A percentile compares a stretch with the other conserved stretches of the same genome.
Evolutionary conservation across 78 protist genomes (phyloP).

Genomic region (Protostelium mycophagum): DNA sequence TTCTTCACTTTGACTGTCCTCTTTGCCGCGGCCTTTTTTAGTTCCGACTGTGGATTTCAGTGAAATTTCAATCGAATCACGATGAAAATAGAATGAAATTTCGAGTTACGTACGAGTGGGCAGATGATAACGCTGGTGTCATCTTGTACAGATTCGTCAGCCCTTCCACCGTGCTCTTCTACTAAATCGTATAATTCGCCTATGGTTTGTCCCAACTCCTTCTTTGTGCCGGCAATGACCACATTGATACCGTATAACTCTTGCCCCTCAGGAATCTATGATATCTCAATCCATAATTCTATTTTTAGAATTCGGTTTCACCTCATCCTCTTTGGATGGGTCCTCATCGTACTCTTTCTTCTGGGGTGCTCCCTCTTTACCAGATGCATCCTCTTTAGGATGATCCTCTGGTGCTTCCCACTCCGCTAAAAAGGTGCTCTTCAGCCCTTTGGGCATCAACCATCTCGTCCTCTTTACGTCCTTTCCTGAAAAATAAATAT

Average conservation of each 20-base stretch:
- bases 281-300: not conserved
- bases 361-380: not conserved
- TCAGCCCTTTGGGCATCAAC: not conserved
- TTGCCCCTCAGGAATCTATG: slow-evolving; percentile 10
- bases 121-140: not conserved
- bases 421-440: not conserved
- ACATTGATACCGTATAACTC: slow-evolving; percentile 40
- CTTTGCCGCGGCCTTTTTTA: slow-evolving; percentile 6
- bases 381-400: not conserved
- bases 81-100: too few relatives aligned
- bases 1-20: not conserved
- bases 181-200: slow-evolving; percentile 6
- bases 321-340: slow-evolving; percentile 40
- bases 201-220: slow-evolving; percentile 15
- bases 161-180: slow-evolving; percentile 40
- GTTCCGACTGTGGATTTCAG: not conserved
- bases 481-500: too few relatives aligned
- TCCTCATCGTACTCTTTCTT: not conserved
- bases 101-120: not conserved
- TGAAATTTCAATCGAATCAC: too few relatives aligned
- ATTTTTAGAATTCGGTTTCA: not conserved
- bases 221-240: slow-evolving; percentile 32
- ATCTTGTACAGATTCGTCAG: slow-evolving; percentile 11
- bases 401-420: not conserved
- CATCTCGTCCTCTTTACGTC: not conserved